Evolutionary conservation across 192 early-diverging fungal genomes (phyloP), one percentile per base, ranked within the genome.

Genomic region (Umbelopsis isabellina): DNA sequence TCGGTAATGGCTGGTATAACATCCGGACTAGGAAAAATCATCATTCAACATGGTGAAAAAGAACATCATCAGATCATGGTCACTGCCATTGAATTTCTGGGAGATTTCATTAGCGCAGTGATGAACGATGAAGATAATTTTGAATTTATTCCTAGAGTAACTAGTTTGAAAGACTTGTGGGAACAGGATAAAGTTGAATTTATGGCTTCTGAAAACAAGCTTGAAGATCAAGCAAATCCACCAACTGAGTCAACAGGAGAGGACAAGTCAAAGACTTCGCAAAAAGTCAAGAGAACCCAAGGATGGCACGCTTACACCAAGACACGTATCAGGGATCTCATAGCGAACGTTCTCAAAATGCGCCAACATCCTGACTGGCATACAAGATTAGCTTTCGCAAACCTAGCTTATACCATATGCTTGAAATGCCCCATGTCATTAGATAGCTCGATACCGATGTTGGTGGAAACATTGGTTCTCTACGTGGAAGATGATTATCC

Each of bases 51-150:
- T 18, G 49, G 72, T 49, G 68, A 73, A 6, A 81, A 81, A 27
- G 82, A 84, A 49, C 73, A 81, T 35, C 82, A 81, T 44, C 66
- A 68, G 9, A 52, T 84, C 3, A 68, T 81, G 12, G 65, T 55
- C 10, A 48, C 25, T 21, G 50, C 70, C 4, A 27, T 84, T 33
- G 68, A 74, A 46, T 41, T 75, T 4, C 52, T 84, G 1, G 69
- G 69, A 1, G 68, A 75, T n/a, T 18, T 79, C 4, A 77, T 81
- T 3, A 12, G 44, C 21, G 27, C n/a, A 11, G 75, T 73, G 16
- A 75, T 79, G 77, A 45, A 51, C 0, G 79, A 81, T 65, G 50
- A 79, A 23, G 23, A 25, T 13, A 75, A 75, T 27, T 41, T 53
- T 2, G 70, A 70, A 23, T 46, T 67, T 11, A 13, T 52, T 15